phyloP scores from a whole-genome alignment of 441 rosid species.

The Adansonia grandidieri region DNA sequence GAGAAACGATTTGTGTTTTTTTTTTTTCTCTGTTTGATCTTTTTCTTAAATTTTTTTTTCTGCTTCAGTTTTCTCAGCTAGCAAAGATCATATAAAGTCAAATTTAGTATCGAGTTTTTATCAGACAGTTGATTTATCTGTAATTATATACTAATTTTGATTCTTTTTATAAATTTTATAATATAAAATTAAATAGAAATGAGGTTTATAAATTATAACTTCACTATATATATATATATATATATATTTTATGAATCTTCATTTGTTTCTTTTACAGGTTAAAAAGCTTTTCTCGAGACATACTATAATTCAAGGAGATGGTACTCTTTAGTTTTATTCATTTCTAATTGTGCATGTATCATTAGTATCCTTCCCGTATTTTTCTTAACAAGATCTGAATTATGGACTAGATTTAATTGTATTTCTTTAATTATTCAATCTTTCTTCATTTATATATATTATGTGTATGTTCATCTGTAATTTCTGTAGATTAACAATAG shows the following conservation, averaged over 20 bases:
- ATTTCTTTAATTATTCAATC: not conserved
- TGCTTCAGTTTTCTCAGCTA: not conserved
- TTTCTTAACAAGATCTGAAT: not conserved
- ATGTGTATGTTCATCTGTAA: not conserved
- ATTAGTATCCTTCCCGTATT: not conserved
- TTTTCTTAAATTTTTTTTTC: not conserved
- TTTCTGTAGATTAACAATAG: constrained; percentile 46
- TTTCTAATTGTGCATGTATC: not conserved
- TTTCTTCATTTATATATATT: not conserved
- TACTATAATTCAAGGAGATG: constrained; percentile 32
- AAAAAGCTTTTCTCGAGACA: constrained; percentile 12
- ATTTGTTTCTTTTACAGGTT: constrained; percentile 35
- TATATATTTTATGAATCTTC: not conserved
- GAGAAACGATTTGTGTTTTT: not conserved
- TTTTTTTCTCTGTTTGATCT: not conserved
- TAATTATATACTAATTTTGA: not conserved
- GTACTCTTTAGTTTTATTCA: constrained; percentile 25
- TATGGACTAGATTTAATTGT: not conserved
- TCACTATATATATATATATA: not conserved
- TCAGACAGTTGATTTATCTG: not conserved
- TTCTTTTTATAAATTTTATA: not conserved
- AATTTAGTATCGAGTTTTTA: not conserved
- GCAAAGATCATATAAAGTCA: not conserved
- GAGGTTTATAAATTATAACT: not conserved
- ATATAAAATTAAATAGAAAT: not conserved